Evolutionary conservation across 306 rosid species (phyloP).

Genomic region (Cicer pinnatifidum): DNA sequence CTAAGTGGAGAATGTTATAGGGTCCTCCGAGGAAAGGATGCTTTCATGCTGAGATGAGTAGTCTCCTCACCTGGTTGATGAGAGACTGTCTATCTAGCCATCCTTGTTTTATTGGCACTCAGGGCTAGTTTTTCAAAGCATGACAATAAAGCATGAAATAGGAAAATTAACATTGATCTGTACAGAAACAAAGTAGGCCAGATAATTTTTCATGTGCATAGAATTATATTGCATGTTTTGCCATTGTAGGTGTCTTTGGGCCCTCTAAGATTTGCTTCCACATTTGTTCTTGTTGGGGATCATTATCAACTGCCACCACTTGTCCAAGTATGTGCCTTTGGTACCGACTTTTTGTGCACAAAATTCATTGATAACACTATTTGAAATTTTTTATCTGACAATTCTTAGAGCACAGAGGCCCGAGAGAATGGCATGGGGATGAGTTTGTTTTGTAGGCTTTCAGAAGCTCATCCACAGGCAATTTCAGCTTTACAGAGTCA

Average conservation of each 20-base stretch:
- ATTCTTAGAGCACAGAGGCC: constrained; percentile 81
- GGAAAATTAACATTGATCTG: not conserved
- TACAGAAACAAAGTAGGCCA: no score
- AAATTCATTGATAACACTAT: not conserved
- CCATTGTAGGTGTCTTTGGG: constrained; percentile 85
- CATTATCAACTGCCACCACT: constrained; percentile 97
- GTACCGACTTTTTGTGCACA: constrained; percentile 16
- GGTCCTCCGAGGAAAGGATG: not conserved
- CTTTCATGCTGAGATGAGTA: not conserved
- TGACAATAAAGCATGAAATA: not conserved
- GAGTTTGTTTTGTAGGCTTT: constrained; percentile 91
- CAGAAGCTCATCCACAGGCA: constrained; percentile 94
- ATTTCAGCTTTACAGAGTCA: constrained; percentile 87
- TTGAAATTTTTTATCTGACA: constrained; percentile 21
- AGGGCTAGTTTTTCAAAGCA: not conserved
- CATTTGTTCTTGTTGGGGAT: constrained; percentile 92
- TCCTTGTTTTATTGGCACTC: not conserved
- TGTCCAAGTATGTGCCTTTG: constrained; percentile 63
- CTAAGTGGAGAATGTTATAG: not conserved
- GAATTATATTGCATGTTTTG: constrained; percentile 34
- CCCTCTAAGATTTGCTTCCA: constrained; percentile 84
- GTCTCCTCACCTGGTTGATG: not conserved
- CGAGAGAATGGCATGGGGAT: constrained; percentile 92
- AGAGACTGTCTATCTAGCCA: not conserved
- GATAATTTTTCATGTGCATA: not conserved